Conservation (phyloP, 306 rosid species). For the Cercis canadensis region DNA sequence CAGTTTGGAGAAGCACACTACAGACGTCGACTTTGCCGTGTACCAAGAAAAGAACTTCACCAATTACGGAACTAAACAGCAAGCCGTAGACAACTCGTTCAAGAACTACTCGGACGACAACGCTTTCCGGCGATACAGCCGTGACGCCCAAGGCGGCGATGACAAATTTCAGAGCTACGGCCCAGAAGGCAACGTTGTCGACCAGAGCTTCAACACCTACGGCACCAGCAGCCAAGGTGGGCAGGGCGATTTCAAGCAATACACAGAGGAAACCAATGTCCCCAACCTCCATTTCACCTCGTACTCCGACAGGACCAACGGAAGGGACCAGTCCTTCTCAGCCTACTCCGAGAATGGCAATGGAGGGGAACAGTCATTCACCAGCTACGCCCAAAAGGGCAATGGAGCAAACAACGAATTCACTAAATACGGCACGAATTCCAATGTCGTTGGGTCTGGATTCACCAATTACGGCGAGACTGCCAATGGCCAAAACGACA, state of each 20-base stretch:
- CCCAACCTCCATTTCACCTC: constrained; percentile 46
- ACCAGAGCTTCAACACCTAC: constrained; percentile 55
- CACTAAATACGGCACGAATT: constrained; percentile 47
- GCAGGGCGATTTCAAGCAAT: constrained; percentile 42
- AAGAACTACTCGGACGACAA: constrained; percentile 53
- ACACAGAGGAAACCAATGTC: constrained; percentile 22
- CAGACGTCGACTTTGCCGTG: constrained; percentile 42
- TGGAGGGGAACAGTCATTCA: constrained; percentile 51
- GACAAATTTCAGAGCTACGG: constrained; percentile 50
- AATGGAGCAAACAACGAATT: constrained; percentile 53
- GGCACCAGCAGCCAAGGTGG: constrained; percentile 43
- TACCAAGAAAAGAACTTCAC: constrained; percentile 51
- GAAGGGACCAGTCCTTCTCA: constrained; percentile 47
- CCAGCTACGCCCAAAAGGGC: constrained; percentile 47
- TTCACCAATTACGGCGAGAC: constrained; percentile 42
- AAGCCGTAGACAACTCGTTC: constrained; percentile 52
- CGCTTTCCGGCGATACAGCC: constrained; percentile 60
- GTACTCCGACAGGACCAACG: constrained; percentile 51
- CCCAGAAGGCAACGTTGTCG: constrained; percentile 46
- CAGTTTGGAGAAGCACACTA: constrained; percentile 44
- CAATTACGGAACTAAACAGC: constrained; percentile 51
- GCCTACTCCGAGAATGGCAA: constrained; percentile 52
- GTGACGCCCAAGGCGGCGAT: constrained; percentile 38
- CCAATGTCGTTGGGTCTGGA: constrained; percentile 48
- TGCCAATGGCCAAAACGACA: constrained; percentile 42